These are phyloP conservation scores for Colletotrichum gloeosporioides DNA, from an alignment of 2,329 filamentous ascomycete species.

Conservation along the genomic window DNA sequence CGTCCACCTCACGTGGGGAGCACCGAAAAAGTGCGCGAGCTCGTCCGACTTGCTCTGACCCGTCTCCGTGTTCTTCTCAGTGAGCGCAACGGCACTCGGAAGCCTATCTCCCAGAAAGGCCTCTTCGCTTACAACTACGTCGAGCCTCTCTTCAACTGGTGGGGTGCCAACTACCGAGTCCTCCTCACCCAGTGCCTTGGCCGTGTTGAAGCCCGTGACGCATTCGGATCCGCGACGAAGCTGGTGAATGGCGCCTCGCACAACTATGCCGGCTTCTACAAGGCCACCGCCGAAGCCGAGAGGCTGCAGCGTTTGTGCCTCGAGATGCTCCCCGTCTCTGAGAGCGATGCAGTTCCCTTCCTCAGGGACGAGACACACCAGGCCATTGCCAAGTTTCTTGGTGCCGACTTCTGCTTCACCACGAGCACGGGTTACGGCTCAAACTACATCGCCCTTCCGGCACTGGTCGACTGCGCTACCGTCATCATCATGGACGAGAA, in stretches of 20 bases:
- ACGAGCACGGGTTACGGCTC: conserved; percentile 23
- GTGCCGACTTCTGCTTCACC: conserved; percentile 16
- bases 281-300: neutral
- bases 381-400: conserved; percentile 5
- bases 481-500: conserved; percentile 15
- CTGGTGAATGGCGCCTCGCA: conserved; percentile 18
- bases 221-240: neutral
- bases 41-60: neutral
- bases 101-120: neutral
- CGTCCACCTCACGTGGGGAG: neutral
- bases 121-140: conserved; percentile 17
- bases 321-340: conserved; percentile 15
- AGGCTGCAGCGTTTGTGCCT: conserved; percentile 18
- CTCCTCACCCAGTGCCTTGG: conserved; percentile 1
- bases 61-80: neutral
- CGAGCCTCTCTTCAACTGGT: conserved; percentile 23
- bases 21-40: neutral
- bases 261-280: conserved; percentile 23
- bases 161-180: conserved; percentile 20
- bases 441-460: conserved; percentile 19
- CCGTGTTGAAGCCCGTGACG: neutral
- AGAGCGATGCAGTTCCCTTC: conserved; percentile 1
- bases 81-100: neutral
- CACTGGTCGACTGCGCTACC: conserved; percentile 1
- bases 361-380: conserved; percentile 7